These are phyloP conservation scores for Erigeron canadensis DNA, from an alignment of 129 eudicot species.

Conservation along the genomic window DNA sequence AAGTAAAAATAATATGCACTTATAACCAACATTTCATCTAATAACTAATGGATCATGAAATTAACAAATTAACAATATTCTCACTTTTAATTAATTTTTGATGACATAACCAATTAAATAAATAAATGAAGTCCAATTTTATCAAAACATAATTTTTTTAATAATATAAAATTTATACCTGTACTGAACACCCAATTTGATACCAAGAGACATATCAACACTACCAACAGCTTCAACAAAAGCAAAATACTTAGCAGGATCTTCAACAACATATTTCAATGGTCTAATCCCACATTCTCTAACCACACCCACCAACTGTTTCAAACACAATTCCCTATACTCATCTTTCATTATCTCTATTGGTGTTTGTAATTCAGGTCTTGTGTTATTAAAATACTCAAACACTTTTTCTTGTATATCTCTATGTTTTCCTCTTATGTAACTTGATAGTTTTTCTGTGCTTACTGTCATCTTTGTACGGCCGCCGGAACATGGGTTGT, in stretches of 20 bases:
- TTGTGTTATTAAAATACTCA: constrained; percentile 61
- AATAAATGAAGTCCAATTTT: too few species aligned
- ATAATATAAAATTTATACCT: too few species aligned
- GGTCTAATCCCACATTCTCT: constrained; percentile 85
- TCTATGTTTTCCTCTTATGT: constrained; percentile 75
- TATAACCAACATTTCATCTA: too few species aligned
- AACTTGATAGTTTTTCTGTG: constrained; percentile 37
- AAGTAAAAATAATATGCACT: too few species aligned
- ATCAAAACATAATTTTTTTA: too few species aligned
- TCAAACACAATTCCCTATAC: constrained; percentile 76
- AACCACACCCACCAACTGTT: constrained; percentile 70
- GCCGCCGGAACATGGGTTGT: constrained; percentile 50
- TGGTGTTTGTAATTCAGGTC: constrained; percentile 91
- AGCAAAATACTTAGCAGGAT: constrained; percentile 84
- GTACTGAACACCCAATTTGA: constrained; percentile 94
- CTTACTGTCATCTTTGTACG: constrained; percentile 42
- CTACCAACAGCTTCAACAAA: constrained; percentile 87
- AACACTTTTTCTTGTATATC: constrained; percentile 72
- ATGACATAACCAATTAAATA: too few species aligned
- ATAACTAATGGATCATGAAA: too few species aligned
- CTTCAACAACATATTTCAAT: constrained; percentile 64
- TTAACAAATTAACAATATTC: too few species aligned
- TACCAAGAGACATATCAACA: constrained; percentile 91
- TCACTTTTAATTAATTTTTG: too few species aligned
- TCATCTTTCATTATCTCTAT: constrained; percentile 80